Conservation (phyloP, 139 green algal genomes). For the Edaphochlamys debaryana region DNA sequence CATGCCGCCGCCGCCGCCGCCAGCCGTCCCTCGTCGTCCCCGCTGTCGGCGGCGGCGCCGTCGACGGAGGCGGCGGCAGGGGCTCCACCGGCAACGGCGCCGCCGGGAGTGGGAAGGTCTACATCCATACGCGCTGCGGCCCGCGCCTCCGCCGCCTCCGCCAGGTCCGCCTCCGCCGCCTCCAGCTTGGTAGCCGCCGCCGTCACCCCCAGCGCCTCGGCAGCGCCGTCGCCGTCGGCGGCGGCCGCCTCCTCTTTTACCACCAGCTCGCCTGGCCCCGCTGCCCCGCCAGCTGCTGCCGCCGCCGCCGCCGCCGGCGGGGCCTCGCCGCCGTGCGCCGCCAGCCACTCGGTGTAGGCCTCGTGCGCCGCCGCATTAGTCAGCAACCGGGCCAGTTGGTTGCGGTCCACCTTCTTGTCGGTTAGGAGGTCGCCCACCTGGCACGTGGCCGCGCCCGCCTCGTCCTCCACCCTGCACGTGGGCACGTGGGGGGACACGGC, state of each 20-base stretch:
- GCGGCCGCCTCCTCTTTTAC: slow-evolving; percentile 10
- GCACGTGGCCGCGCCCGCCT: slow-evolving; percentile 9
- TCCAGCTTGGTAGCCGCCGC: not conserved
- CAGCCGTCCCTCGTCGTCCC: not conserved
- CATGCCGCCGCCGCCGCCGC: not conserved
- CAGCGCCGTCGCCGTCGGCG: slow-evolving; percentile 9
- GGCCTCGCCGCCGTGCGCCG: not conserved
- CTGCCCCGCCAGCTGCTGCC: not conserved
- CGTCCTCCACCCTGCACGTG: slow-evolving; percentile 31
- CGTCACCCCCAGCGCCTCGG: not conserved
- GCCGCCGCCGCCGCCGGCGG: not conserved
- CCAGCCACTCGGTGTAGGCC: slow-evolving; percentile 38
- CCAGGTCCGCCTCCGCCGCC: not conserved
- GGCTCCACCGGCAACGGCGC: not conserved
- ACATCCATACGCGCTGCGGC: no score
- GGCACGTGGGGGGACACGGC: no score
- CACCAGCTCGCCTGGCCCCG: not conserved
- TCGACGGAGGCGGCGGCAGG: not conserved
- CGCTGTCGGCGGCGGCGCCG: not conserved
- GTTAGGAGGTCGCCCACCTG: slow-evolving; percentile 81
- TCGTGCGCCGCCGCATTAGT: slow-evolving; percentile 52
- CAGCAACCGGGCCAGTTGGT: slow-evolving; percentile 54
- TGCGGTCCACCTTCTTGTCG: slow-evolving; percentile 63
- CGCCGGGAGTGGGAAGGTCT: no score
- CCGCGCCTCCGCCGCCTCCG: not conserved